These are phyloP conservation scores for Forsythia viridissima DNA, from an alignment of 257 asterid species.

Conservation along the genomic window DNA sequence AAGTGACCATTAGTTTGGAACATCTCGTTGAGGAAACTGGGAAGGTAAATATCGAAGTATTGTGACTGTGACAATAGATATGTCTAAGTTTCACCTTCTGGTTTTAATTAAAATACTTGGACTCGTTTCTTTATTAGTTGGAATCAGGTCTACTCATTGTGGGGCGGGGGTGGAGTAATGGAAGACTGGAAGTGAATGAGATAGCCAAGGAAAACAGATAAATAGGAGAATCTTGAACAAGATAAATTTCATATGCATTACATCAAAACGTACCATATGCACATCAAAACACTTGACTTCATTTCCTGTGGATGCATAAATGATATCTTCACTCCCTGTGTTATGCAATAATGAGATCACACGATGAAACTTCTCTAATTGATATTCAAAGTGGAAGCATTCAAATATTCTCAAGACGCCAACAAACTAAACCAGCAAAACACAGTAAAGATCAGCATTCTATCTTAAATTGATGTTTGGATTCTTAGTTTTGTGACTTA, in stretches of 20 bases:
- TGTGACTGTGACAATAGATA: not conserved
- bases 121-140: not conserved
- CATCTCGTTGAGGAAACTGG: not conserved
- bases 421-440: conserved; percentile 7
- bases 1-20: not conserved
- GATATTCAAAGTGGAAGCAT: not conserved
- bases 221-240: not conserved
- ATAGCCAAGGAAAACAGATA: not conserved
- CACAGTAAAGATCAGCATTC: not conserved
- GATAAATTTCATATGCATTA: not conserved
- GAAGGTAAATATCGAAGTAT: not conserved
- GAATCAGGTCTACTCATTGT: not conserved
- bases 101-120: not conserved
- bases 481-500: not conserved
- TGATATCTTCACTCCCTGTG: conserved; percentile 83
- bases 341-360: conserved; percentile 17
- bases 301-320: conserved; percentile 67
- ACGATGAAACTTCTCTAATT: conserved; percentile 2
- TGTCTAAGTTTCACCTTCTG: not conserved
- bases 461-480: not conserved
- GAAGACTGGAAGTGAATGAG: not conserved
- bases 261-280: conserved; percentile 52
- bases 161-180: not conserved
- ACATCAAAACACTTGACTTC: conserved; percentile 77
- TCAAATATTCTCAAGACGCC: conserved; percentile 7